A percentile compares a stretch with the other conserved stretches of the same genome.
Evolutionary conservation across 1,284 basidiomycete species (phyloP).

Genomic region (Fistulinella cinereoalba): DNA sequence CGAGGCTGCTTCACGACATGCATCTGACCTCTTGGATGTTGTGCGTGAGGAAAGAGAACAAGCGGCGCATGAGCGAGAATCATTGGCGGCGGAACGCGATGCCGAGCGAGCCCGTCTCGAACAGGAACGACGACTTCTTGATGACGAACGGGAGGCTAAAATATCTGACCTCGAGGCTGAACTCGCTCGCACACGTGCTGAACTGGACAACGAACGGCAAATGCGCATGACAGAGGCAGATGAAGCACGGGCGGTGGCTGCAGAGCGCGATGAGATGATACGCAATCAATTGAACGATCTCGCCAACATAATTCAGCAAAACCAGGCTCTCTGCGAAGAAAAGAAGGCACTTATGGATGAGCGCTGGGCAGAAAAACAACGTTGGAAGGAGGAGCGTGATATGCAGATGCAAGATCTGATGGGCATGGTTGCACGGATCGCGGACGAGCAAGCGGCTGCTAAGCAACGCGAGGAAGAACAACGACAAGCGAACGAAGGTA

Average conservation of each 20-base stretch:
- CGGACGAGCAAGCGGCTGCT: constrained; percentile 53
- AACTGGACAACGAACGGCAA: constrained; percentile 55
- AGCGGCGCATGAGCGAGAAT: constrained; percentile 50
- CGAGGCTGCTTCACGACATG: constrained; percentile 53
- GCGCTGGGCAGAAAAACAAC: constrained; percentile 54
- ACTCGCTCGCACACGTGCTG: constrained; percentile 51
- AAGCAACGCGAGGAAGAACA: constrained; percentile 45
- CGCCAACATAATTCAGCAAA: constrained; percentile 64
- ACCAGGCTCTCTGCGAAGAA: constrained; percentile 51
- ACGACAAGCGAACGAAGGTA: constrained; percentile 47
- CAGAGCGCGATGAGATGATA: constrained; percentile 57
- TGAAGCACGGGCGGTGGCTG: constrained; percentile 51
- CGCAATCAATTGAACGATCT: constrained; percentile 62
- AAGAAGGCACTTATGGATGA: constrained; percentile 58
- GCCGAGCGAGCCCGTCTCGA: constrained; percentile 45
- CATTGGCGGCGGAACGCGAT: constrained; percentile 50
- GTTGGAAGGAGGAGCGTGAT: constrained; percentile 52
- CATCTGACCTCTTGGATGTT: constrained; percentile 54
- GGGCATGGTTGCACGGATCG: constrained; percentile 53
- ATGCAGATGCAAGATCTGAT: constrained; percentile 45
- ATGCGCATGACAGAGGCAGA: constrained; percentile 55
- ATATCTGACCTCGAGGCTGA: constrained; percentile 62
- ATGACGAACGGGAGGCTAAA: constrained; percentile 52
- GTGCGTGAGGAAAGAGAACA: constrained; percentile 61
- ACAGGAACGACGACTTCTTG: constrained; percentile 44